Evolutionary conservation across 2,329 filamentous ascomycete genomes (phyloP).

Genomic region (Ceratocystis papillata): DNA sequence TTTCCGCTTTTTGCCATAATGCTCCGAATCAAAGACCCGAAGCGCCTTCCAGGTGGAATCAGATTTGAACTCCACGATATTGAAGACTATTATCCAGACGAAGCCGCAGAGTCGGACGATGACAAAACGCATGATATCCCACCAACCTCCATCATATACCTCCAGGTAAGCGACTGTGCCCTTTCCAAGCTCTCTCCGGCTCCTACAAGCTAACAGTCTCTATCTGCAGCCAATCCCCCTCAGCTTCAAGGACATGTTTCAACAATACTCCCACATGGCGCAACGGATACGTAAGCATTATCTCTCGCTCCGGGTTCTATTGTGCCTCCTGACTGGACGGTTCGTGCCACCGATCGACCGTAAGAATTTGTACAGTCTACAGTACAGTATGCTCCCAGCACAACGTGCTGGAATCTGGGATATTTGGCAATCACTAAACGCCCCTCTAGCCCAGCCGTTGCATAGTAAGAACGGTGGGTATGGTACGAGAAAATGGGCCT

Average conservation of each 20-base stretch:
- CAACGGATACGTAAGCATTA: slow-evolving; percentile 92
- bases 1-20: slow-evolving; percentile 96
- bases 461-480: slow-evolving; percentile 28
- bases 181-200: not conserved
- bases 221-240: slow-evolving; percentile 65
- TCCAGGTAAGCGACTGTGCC: slow-evolving; percentile 51
- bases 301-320: slow-evolving; percentile 73
- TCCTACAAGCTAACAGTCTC: slow-evolving; percentile 15
- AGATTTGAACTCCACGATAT: slow-evolving; percentile 80
- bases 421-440: slow-evolving; percentile 66
- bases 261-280: slow-evolving; percentile 92
- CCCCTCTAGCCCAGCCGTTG: slow-evolving; percentile 34
- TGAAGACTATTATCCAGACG: slow-evolving; percentile 39
- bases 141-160: slow-evolving; percentile 70
- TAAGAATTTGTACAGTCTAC: slow-evolving; percentile 86
- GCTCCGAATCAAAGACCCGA: slow-evolving; percentile 86
- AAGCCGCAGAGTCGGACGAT: slow-evolving; percentile 29
- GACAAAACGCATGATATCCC: slow-evolving; percentile 10
- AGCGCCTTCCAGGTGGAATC: slow-evolving; percentile 74
- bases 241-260: slow-evolving; percentile 85
- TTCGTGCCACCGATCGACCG: slow-evolving; percentile 93
- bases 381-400: slow-evolving; percentile 94
- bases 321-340: slow-evolving; percentile 77
- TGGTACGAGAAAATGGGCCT: slow-evolving; percentile 26
- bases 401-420: slow-evolving; percentile 68